A percentile compares a stretch with the other conserved stretches of the same genome.
Conservation (phyloP, 805 yeast species). For the Nakazawaea holstii region DNA sequence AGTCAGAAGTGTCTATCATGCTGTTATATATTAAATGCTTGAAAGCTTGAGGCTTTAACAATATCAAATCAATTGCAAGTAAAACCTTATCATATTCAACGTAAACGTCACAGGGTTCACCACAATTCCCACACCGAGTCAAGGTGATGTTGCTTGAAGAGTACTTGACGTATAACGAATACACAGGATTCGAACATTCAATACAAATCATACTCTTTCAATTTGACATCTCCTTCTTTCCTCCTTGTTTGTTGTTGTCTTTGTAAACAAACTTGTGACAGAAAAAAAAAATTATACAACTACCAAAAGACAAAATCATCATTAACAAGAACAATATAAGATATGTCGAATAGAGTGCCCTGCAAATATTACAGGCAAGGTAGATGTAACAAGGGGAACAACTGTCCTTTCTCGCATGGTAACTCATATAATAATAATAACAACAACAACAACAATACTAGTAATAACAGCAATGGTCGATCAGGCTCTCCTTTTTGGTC, state of each 20-base stretch:
- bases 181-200: conserved; percentile 70
- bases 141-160: conserved; percentile 75
- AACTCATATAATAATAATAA: conserved; percentile 9
- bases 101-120: conserved; percentile 78
- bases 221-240: not conserved
- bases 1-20: conserved; percentile 24
- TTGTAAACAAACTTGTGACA: not conserved
- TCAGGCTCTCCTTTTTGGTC: conserved; percentile 17
- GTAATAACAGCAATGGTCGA: conserved; percentile 1
- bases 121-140: conserved; percentile 70
- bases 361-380: conserved; percentile 41
- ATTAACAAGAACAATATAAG: not conserved
- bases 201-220: conserved; percentile 68
- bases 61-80: conserved; percentile 74
- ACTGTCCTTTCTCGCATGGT: conserved; percentile 39
- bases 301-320: conserved; percentile 4
- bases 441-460: conserved; percentile 8
- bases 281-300: not conserved
- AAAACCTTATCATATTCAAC: conserved; percentile 86
- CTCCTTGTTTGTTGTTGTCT: not conserved
- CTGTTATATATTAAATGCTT: conserved; percentile 81
- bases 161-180: conserved; percentile 63
- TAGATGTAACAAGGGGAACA: conserved; percentile 35
- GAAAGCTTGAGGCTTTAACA: conserved; percentile 83
- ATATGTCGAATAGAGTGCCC: conserved; percentile 25